Evolutionary conservation across 495 filamentous ascomycete species (phyloP).

Genomic region (Lindgomyces ingoldianus): DNA sequence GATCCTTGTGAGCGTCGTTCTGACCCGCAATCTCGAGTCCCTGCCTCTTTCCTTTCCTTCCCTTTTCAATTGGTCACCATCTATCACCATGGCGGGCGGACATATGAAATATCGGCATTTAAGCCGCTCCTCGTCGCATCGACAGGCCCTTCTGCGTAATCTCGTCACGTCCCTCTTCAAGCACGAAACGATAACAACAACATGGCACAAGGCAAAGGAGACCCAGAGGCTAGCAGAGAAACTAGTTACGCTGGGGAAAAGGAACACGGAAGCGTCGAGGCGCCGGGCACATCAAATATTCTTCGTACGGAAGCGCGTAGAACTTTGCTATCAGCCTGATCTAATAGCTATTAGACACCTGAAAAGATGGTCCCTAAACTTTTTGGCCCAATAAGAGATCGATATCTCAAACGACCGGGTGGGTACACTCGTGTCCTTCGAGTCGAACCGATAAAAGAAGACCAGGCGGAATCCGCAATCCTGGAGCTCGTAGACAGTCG

Average conservation of each 20-base stretch:
- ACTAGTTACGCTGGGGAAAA: constrained; percentile 89
- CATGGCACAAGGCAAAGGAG: constrained; percentile 96
- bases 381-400: constrained; percentile 76
- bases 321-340: not conserved
- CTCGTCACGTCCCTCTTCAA: constrained; percentile 92
- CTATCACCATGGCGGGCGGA: constrained; percentile 74
- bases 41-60: too few relatives aligned
- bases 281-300: constrained; percentile 70
- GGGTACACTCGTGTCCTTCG: constrained; percentile 94
- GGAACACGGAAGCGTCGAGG: constrained; percentile 75
- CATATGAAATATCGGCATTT: constrained; percentile 83
- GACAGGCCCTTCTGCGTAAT: constrained; percentile 92
- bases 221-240: constrained; percentile 90
- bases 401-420: constrained; percentile 78
- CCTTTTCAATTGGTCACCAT: not conserved
- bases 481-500: constrained; percentile 97
- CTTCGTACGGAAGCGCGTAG: constrained; percentile 61
- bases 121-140: constrained; percentile 77
- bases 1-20: not conserved
- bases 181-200: constrained; percentile 89
- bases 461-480: constrained; percentile 85
- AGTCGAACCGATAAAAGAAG: constrained; percentile 70
- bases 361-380: constrained; percentile 72
- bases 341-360: constrained; percentile 20
- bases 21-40: too few relatives aligned